Conservation (phyloP, 768 basidiomycete genomes). For the Steccherinum ochraceum region DNA sequence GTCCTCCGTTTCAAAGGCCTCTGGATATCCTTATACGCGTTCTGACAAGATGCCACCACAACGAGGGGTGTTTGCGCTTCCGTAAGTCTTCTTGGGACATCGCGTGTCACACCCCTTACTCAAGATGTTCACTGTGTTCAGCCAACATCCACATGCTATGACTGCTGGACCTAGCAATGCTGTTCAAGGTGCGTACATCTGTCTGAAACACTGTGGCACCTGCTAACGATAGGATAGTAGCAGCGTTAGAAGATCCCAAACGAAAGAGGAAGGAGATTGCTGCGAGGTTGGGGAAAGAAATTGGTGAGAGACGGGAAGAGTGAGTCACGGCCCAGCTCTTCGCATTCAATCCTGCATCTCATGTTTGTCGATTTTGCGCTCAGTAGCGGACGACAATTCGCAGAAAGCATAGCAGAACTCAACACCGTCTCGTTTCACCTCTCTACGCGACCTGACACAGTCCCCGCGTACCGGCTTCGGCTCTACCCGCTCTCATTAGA, state of each 20-base stretch:
- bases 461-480: conserved; percentile 61
- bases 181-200: conserved; percentile 29
- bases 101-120: too few species aligned
- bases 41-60: conserved; percentile 70
- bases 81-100: conserved; percentile 47
- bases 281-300: conserved; percentile 67
- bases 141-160: conserved; percentile 32
- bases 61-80: conserved; percentile 60
- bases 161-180: conserved; percentile 30
- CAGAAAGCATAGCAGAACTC: conserved; percentile 49
- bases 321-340: conserved; percentile 29
- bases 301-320: conserved; percentile 73
- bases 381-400: conserved; percentile 50
- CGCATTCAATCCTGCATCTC: not conserved
- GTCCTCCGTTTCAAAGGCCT: not conserved
- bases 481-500: conserved; percentile 70
- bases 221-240: too few species aligned
- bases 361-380: conserved; percentile 5
- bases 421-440: conserved; percentile 55
- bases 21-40: too few species aligned
- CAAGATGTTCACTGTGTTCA: conserved; percentile 33
- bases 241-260: conserved; percentile 36
- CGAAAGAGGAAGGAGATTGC: conserved; percentile 64
- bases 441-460: conserved; percentile 59
- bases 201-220: too few species aligned